A percentile compares a stretch with the other conserved stretches of the same genome.
Conservation (phyloP, 108 stramenopile species). For the Discostella stelligeroides region DNA sequence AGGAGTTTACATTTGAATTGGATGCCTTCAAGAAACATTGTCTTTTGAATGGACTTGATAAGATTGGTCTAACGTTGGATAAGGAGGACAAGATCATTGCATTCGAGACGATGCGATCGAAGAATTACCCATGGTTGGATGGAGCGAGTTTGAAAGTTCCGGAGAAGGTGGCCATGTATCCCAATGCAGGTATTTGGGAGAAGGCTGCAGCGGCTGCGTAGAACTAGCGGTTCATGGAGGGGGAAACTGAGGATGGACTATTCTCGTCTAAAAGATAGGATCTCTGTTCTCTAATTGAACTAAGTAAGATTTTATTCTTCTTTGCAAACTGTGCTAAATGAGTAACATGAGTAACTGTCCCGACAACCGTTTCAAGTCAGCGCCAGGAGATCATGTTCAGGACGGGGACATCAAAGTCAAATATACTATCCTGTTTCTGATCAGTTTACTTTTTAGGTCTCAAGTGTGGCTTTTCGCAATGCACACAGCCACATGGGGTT, state of each 20-base stretch:
- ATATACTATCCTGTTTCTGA: too few relatives aligned
- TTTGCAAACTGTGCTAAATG: too few relatives aligned
- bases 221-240: too few relatives aligned
- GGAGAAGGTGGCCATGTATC: slow-evolving; percentile 84
- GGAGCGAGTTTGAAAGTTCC: slow-evolving; percentile 89
- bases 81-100: slow-evolving; percentile 81
- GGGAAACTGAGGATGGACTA: too few relatives aligned
- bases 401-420: slow-evolving; percentile 56
- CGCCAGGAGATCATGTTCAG: slow-evolving; percentile 65
- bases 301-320: too few relatives aligned
- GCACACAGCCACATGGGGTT: too few relatives aligned
- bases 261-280: too few relatives aligned
- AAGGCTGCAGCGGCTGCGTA: slow-evolving; percentile 47
- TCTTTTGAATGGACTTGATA: slow-evolving; percentile 91
- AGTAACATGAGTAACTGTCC: not conserved
- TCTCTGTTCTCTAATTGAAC: too few relatives aligned
- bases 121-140: slow-evolving; percentile 89
- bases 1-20: slow-evolving; percentile 77
- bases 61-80: slow-evolving; percentile 92
- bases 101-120: slow-evolving; percentile 80
- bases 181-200: slow-evolving; percentile 73
- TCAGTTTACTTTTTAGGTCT: too few relatives aligned
- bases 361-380: slow-evolving; percentile 17
- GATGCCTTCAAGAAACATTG: slow-evolving; percentile 91
- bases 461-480: too few relatives aligned